phyloP scores from a whole-genome alignment of 768 basidiomycete species.

The Basidioascus undulatus region DNA sequence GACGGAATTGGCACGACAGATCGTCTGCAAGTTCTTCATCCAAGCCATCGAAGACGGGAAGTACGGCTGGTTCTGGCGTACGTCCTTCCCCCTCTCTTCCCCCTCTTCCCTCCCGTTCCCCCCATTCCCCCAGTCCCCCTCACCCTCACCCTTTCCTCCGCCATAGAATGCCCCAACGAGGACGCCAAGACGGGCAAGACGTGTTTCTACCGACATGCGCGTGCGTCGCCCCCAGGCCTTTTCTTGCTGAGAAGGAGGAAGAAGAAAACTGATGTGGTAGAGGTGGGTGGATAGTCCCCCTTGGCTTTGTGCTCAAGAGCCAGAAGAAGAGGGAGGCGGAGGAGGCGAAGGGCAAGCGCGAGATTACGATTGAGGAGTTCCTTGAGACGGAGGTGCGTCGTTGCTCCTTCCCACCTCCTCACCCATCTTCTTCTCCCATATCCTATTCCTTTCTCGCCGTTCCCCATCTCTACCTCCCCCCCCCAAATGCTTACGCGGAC shows the following conservation, averaged over 20 bases:
- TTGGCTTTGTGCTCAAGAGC: slow-evolving; percentile 84
- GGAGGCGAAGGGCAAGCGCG: slow-evolving; percentile 55
- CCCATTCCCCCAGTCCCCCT: no score
- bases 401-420: background rate
- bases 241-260: no score
- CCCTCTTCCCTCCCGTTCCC: no score
- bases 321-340: slow-evolving; percentile 80
- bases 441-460: background rate
- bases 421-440: background rate
- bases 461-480: background rate
- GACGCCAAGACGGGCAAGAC: no score
- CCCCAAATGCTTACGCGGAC: background rate
- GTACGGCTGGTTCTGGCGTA: slow-evolving; percentile 26
- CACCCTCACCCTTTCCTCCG: background rate
- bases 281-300: no score
- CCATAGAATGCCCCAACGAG: no score
- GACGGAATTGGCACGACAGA: slow-evolving; percentile 24
- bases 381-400: slow-evolving; percentile 69
- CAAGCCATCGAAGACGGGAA: slow-evolving; percentile 83
- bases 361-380: slow-evolving; percentile 87
- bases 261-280: no score
- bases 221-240: no score
- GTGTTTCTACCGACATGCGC: slow-evolving; percentile 83
- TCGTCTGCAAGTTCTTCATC: slow-evolving; percentile 94
- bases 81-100: background rate